Evolutionary conservation across 1,284 basidiomycete species (phyloP), one percentile per base, ranked within the genome.

Genomic region (Fomitopsis betulina): DNA sequence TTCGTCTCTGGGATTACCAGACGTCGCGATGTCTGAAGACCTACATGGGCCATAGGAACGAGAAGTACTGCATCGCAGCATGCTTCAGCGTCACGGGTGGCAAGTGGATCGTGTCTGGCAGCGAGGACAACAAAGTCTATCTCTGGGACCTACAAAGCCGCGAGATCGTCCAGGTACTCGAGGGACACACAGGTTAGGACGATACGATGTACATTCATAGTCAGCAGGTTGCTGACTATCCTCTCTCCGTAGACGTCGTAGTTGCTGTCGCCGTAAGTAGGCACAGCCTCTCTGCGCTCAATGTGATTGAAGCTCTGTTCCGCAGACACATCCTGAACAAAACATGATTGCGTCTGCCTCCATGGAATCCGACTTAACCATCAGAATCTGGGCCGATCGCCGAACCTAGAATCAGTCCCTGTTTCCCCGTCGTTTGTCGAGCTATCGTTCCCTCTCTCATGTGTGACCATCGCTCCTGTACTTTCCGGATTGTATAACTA

Each of bases 1-100:
- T 98, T 61, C 85, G 96, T 0, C 78, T 99, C 13, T 98, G 97
- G 94, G 94, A 98, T 68, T 94, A 96, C 68, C 92, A 96, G 65
- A 92, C 90, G 0, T 89, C 90, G 2, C 88, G 93, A 60, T 93
- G 94, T 63, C 77, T 99, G 47, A 98, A 98, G 75, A 95, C 95
- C 1, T 96, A 96, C 72, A 78, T 78, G 1, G 93, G 91, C 0
- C 94, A 96, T 70, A 75, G 72, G 19, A 96, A 95, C 72, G 74
- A 81, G 38, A 90, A 90, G 68, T 94, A 86, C 65, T 92, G 90
- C 72, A 84, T 89, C 56, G 84, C 84, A 2, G 86, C 88, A 1
- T 90, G 88, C 70, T 91, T 92, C 73, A 90, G 87, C 62, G 88
- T 92, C 3, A 91, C 89, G 0, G 87, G 88, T 21, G 87, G 89